These are phyloP conservation scores for Lablab purpureus DNA, from an alignment of 306 rosid species.

Conservation along the genomic window DNA sequence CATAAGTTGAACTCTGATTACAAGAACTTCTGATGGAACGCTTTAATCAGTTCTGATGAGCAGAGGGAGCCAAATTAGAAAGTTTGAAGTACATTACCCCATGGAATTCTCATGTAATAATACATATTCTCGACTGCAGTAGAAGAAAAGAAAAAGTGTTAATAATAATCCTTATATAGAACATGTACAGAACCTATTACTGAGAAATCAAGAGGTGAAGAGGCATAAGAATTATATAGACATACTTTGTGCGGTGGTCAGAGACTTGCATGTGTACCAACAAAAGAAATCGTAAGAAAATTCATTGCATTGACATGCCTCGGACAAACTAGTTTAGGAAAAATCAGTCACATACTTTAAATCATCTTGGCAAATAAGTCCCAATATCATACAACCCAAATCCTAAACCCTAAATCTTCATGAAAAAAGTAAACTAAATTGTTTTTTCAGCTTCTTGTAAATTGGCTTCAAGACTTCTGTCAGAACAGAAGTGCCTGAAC, in stretches of 20 bases:
- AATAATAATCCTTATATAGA: constrained; percentile 4
- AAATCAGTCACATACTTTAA: background rate
- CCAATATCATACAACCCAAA: too few species aligned
- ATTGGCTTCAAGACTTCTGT: background rate
- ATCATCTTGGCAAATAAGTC: constrained; percentile 8
- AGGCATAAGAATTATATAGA: background rate
- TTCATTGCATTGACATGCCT: constrained; percentile 3
- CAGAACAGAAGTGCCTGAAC: background rate
- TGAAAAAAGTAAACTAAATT: background rate
- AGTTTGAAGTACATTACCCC: constrained; percentile 41
- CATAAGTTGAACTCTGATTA: constrained; percentile 32
- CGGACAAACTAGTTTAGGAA: background rate
- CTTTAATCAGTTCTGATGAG: constrained; percentile 28
- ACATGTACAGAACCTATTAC: background rate
- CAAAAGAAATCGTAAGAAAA: background rate
- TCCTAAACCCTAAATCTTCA: too few species aligned
- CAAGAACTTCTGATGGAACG: constrained; percentile 25
- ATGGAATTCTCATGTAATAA: constrained; percentile 87
- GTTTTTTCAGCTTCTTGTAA: background rate
- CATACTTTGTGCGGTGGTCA: background rate
- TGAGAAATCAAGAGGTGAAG: background rate
- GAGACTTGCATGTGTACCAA: background rate
- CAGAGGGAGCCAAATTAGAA: background rate
- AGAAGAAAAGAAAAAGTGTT: constrained; percentile 4
- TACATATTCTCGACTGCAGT: constrained; percentile 97